A percentile compares a stretch with the other conserved stretches of the same genome.
These are phyloP conservation scores for Tylopilus subfusipes DNA, from an alignment of 768 basidiomycete species.

Conservation along the genomic window DNA sequence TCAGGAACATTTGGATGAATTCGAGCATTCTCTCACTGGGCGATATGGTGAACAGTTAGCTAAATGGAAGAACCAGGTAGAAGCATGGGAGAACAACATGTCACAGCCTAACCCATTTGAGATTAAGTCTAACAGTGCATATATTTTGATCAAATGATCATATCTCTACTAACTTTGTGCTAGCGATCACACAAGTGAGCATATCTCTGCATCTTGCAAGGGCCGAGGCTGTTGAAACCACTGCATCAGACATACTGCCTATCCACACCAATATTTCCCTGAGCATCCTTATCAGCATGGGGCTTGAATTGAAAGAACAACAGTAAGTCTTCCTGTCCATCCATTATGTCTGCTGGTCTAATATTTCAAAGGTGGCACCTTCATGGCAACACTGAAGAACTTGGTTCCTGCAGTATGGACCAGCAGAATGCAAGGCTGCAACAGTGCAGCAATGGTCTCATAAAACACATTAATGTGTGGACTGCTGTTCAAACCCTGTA, in stretches of 20 bases:
- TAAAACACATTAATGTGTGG: too few relatives aligned
- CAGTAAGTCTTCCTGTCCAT: too few relatives aligned
- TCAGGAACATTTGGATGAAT: not conserved
- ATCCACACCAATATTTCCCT: not conserved
- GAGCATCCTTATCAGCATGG: not conserved
- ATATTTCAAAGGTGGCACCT: too few relatives aligned
- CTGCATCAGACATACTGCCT: not conserved
- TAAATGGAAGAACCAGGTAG: not conserved
- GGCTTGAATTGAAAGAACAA: not conserved
- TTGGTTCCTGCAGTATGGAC: too few relatives aligned
- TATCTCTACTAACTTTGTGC: too few relatives aligned
- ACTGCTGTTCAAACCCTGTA: too few relatives aligned
- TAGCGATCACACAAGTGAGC: not conserved
- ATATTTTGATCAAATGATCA: not conserved
- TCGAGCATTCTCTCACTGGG: not conserved
- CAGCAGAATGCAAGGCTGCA: too few relatives aligned
- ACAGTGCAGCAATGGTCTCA: too few relatives aligned
- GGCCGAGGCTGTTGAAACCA: not conserved
- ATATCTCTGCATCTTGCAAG: not conserved
- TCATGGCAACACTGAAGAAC: too few relatives aligned
- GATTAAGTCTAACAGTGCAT: not conserved
- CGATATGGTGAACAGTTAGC: not conserved
- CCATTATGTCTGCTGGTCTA: too few relatives aligned
- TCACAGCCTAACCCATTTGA: conserved; percentile 10
- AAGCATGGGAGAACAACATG: conserved; percentile 8